Conservation (phyloP, 345 rosid species). For the Citrus sp. region DNA sequence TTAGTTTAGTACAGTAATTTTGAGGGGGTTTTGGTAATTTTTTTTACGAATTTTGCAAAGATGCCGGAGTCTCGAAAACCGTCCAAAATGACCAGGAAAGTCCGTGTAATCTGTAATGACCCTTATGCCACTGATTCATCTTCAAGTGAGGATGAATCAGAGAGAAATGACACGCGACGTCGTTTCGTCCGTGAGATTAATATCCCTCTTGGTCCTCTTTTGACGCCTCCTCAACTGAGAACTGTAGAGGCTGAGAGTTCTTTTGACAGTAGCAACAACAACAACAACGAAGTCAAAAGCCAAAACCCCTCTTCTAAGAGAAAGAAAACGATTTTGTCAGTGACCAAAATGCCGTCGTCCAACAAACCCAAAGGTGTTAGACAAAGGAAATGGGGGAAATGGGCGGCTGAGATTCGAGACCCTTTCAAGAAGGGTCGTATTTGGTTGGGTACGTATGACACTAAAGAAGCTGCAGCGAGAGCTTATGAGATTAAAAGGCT, state of each 20-base stretch:
- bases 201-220: slow-evolving; percentile 28
- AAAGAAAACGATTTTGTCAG: slow-evolving; percentile 18
- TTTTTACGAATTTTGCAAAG: slow-evolving; percentile 22
- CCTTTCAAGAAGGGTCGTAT: slow-evolving; percentile 52
- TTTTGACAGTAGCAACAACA: slow-evolving; percentile 40
- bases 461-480: slow-evolving; percentile 72
- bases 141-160: slow-evolving; percentile 74
- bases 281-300: slow-evolving; percentile 33
- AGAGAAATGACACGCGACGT: slow-evolving; percentile 21
- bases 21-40: slow-evolving; percentile 34
- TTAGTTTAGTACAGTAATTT: slow-evolving; percentile 1
- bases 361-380: slow-evolving; percentile 63
- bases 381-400: slow-evolving; percentile 84
- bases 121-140: slow-evolving; percentile 92
- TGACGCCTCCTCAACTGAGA: background rate
- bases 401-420: slow-evolving; percentile 86
- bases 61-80: slow-evolving; percentile 42
- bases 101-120: slow-evolving; percentile 68
- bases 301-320: slow-evolving; percentile 14
- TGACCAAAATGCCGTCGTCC: background rate
- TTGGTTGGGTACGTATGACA: slow-evolving; percentile 82
- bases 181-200: slow-evolving; percentile 51
- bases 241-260: slow-evolving; percentile 46
- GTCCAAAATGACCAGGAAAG: slow-evolving; percentile 36
- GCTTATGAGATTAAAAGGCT: slow-evolving; percentile 64